A percentile compares a stretch with the other conserved stretches of the same genome.
Evolutionary conservation across 768 basidiomycete genomes (phyloP).

Genomic region (Epithele typhae): DNA sequence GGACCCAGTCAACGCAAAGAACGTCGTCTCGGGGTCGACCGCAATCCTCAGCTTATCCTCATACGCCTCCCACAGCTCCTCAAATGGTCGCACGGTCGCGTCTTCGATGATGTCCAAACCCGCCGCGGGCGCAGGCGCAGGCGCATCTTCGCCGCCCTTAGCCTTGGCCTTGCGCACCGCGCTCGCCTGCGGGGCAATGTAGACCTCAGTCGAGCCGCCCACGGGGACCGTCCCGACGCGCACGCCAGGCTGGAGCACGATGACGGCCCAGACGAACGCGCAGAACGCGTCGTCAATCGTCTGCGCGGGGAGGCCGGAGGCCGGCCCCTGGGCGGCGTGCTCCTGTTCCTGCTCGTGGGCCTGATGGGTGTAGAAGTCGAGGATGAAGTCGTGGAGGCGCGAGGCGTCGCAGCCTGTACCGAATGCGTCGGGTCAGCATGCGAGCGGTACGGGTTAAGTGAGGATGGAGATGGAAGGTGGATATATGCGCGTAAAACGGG

Average conservation of each 20-base stretch:
- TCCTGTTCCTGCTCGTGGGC: slow-evolving; percentile 26
- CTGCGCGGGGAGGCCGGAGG: slow-evolving; percentile 30
- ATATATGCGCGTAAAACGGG: slow-evolving; percentile 1
- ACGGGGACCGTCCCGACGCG: slow-evolving; percentile 67
- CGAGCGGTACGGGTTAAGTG: not conserved
- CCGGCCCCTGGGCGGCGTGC: not conserved
- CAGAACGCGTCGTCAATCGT: slow-evolving; percentile 71
- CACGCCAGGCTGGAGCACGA: slow-evolving; percentile 72
- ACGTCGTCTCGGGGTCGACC: slow-evolving; percentile 68
- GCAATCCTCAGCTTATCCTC: slow-evolving; percentile 69
- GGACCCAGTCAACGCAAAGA: slow-evolving; percentile 78
- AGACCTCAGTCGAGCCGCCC: slow-evolving; percentile 63
- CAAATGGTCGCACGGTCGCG: slow-evolving; percentile 49
- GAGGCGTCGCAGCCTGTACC: slow-evolving; percentile 65
- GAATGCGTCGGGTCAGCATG: slow-evolving; percentile 1
- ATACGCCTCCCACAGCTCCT: slow-evolving; percentile 51
- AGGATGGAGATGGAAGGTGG: not conserved
- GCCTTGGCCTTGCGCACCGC: slow-evolving; percentile 61
- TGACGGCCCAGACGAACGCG: slow-evolving; percentile 77
- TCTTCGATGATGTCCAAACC: slow-evolving; percentile 49
- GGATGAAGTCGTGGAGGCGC: slow-evolving; percentile 67
- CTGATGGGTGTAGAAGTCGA: slow-evolving; percentile 54
- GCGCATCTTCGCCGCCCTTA: slow-evolving; percentile 45
- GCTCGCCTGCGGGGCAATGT: slow-evolving; percentile 72
- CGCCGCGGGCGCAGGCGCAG: slow-evolving; percentile 36